phyloP scores from a whole-genome alignment of 306 rosid genomes.

The Aeschynomene evenia region DNA sequence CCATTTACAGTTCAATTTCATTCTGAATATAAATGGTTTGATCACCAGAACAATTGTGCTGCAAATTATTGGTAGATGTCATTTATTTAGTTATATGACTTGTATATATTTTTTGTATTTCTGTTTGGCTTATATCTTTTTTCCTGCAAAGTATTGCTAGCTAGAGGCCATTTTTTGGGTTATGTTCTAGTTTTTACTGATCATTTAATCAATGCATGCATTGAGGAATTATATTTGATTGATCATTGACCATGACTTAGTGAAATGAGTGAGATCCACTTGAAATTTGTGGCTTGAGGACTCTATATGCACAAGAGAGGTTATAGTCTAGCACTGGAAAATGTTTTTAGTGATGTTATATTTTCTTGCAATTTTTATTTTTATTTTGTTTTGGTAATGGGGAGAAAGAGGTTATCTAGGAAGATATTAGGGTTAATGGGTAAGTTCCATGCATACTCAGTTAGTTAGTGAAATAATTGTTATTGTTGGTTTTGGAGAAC shows the following conservation, averaged over 20 bases:
- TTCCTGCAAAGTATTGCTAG: neutral
- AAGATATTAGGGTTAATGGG: too few relatives aligned
- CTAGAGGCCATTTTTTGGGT: neutral
- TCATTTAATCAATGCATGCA: neutral
- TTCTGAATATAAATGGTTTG: neutral
- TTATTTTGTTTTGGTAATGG: neutral
- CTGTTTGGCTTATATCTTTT: too few relatives aligned
- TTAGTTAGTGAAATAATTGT: too few relatives aligned
- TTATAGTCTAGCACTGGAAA: neutral
- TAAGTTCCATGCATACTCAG: too few relatives aligned
- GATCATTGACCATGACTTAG: neutral
- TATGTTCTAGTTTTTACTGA: neutral
- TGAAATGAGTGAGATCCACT: neutral
- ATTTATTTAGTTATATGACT: too few relatives aligned
- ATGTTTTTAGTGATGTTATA: neutral
- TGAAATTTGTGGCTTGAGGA: neutral
- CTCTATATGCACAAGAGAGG: neutral
- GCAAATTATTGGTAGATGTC: neutral
- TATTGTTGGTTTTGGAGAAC: too few relatives aligned
- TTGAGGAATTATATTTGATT: too few relatives aligned
- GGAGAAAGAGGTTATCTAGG: too few relatives aligned
- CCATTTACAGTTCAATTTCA: neutral
- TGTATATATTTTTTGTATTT: too few relatives aligned
- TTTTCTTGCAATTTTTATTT: neutral
- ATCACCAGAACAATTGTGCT: too few relatives aligned